Conservation (phyloP, 2,329 filamentous ascomycete genomes). For the Sclerotinia borealis region DNA sequence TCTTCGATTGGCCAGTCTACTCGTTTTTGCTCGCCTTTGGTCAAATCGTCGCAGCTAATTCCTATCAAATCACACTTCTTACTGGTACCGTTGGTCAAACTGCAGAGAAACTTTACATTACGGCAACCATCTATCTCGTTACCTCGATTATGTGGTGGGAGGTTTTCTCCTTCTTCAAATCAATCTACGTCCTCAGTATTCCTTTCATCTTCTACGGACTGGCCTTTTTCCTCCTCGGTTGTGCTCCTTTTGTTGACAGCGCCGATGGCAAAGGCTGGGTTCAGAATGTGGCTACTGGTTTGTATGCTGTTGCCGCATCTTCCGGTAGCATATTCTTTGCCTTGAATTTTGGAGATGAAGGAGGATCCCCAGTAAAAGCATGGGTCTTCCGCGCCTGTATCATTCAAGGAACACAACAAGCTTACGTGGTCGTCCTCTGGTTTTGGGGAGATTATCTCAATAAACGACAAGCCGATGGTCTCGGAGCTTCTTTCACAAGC, state of each 20-base stretch:
- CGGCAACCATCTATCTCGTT: conserved; percentile 52
- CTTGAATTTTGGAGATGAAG: conserved; percentile 61
- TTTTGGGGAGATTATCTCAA: conserved; percentile 53
- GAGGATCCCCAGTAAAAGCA: conserved; percentile 53
- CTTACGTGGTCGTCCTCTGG: conserved; percentile 60
- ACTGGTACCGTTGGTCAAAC: conserved; percentile 56
- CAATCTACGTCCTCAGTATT: conserved; percentile 39
- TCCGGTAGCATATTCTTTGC: conserved; percentile 61
- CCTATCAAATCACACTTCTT: conserved; percentile 62
- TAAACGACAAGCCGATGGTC: conserved; percentile 7
- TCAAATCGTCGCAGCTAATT: conserved; percentile 60
- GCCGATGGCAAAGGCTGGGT: conserved; percentile 38
- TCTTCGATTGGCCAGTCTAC: conserved; percentile 61
- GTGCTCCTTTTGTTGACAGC: conserved; percentile 47
- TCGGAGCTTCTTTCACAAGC: conserved; percentile 37
- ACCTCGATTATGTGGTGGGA: conserved; percentile 58
- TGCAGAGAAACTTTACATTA: conserved; percentile 52
- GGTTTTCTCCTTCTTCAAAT: conserved; percentile 51
- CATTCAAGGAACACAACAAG: conserved; percentile 61
- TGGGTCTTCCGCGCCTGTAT: conserved; percentile 63
- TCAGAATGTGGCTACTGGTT: conserved; percentile 50
- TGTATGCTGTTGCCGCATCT: conserved; percentile 57
- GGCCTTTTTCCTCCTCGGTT: conserved; percentile 57
- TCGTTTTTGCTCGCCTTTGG: conserved; percentile 52
- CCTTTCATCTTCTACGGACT: conserved; percentile 55